Conservation (phyloP, 768 basidiomycete species). For the Collybia sp. region DNA sequence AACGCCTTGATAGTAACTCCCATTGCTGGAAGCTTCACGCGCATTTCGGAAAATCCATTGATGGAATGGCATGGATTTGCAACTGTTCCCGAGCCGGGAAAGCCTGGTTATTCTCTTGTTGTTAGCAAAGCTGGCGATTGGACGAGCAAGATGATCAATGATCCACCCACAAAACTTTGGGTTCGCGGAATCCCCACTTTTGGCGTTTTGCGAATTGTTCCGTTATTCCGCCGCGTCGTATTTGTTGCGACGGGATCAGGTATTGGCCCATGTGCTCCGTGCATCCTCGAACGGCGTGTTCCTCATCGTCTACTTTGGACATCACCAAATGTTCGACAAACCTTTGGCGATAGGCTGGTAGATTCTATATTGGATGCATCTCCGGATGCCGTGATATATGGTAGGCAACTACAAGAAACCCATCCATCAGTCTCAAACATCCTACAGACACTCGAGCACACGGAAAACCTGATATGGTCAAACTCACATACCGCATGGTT, state of each 20-base stretch:
- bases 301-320: conserved; percentile 61
- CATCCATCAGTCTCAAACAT: background rate
- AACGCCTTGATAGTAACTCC: conserved; percentile 28
- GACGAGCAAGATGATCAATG: conserved; percentile 47
- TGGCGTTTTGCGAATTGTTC: conserved; percentile 50
- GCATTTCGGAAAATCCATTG: conserved; percentile 42
- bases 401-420: conserved; percentile 20
- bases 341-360: conserved; percentile 58
- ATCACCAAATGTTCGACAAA: conserved; percentile 53
- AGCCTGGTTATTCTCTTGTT: conserved; percentile 50
- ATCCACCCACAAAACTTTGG: conserved; percentile 52
- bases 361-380: conserved; percentile 48
- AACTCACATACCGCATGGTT: conserved; percentile 39
- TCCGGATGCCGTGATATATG: conserved; percentile 54
- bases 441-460: conserved; percentile 35
- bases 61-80: conserved; percentile 60
- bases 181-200: conserved; percentile 53
- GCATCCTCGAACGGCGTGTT: conserved; percentile 43
- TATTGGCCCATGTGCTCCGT: conserved; percentile 58
- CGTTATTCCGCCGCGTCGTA: conserved; percentile 50
- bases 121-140: conserved; percentile 58
- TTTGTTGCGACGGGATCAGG: conserved; percentile 56
- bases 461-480: conserved; percentile 46
- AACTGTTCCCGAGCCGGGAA: conserved; percentile 42
- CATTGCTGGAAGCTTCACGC: conserved; percentile 40